Evolutionary conservation across 106 monocot genomes (phyloP).

Genomic region (Alisma plantagoaquatica): DNA sequence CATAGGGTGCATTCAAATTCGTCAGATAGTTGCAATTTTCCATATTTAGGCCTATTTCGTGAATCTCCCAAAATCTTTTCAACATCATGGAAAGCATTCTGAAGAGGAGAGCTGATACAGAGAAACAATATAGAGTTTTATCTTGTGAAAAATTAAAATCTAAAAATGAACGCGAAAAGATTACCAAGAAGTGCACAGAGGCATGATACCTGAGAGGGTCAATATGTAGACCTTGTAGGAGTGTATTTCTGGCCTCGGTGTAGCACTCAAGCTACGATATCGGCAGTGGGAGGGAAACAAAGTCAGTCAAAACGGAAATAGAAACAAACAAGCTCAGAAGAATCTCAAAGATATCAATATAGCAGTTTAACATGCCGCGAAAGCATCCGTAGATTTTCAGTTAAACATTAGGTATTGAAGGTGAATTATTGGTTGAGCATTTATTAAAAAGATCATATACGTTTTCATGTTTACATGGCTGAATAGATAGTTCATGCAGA

Average conservation of each 20-base stretch:
- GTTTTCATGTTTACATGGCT: no score
- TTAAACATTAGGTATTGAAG: not conserved
- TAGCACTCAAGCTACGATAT: conserved; percentile 76
- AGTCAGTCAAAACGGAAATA: no score
- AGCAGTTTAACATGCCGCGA: not conserved
- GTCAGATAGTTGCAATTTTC: conserved; percentile 55
- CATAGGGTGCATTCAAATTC: conserved; percentile 99
- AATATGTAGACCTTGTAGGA: conserved; percentile 74
- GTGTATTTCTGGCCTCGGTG: conserved; percentile 65
- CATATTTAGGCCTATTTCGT: conserved; percentile 22
- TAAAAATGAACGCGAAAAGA: not conserved
- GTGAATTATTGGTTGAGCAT: not conserved
- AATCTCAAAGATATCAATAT: not conserved
- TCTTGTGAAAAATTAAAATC: not conserved
- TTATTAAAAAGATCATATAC: no score
- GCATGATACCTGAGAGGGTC: conserved; percentile 82
- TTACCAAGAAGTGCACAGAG: no score
- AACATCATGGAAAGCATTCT: conserved; percentile 37
- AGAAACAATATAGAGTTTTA: not conserved
- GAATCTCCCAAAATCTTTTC: conserved; percentile 36
- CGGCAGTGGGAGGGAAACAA: not conserved
- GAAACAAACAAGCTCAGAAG: no score
- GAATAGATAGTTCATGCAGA: no score
- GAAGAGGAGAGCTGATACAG: conserved; percentile 43
- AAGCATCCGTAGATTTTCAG: not conserved